Evolutionary conservation across 2,329 filamentous ascomycete species (phyloP), one percentile per base, ranked within the genome.

Genomic region (Talaromyces funiculosus): DNA sequence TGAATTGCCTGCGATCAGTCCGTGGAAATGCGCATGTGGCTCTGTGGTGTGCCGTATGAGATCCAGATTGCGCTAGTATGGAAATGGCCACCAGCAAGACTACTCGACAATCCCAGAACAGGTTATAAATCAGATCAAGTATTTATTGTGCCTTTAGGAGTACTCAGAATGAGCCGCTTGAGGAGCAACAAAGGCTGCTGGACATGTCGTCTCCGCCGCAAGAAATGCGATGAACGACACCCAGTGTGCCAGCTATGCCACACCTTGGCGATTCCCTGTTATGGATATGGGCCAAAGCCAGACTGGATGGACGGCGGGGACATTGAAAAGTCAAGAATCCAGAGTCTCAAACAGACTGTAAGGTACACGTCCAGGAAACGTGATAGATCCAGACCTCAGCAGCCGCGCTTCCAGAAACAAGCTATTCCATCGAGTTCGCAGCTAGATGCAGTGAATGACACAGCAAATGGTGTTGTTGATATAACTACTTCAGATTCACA

Each of bases 171-270:
- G 47, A 33, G 47, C 18, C n/a, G 47, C 4, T 20, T 51, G 29
- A 51, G 47, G 35, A 51, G 47, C 29, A 51, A 26, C 26, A 51
- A 35, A 51, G 86, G 85, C 60, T 87, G 85, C 77, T 88, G 85
- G 72, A 88, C 84, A 68, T 89, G 86, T 73, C 82, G 86, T 64
- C 74, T 88, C 65, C 82, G 86, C 70, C 75, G 86, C 65, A 88
- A 88, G 78, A 88, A 88, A 78, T 89, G 86, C 69, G 86, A 88
- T 67, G 86, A 88, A 72, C 81, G 80, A 64, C 86, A 86, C 69
- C 81, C 84, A 18, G 74, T 79, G 55, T 88, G 86, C 72, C 81
- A 80, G 68, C 85, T 85, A 62, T 89, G 86, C 77, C 81, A 60
- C 33, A 61, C 64, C 42, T 61, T 64, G 24, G 43, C 63, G 24